A percentile compares a stretch with the other conserved stretches of the same genome.
These are phyloP conservation scores for Paraleonurus japonicus DNA, from an alignment of 257 asterid genomes.

Conservation along the genomic window DNA sequence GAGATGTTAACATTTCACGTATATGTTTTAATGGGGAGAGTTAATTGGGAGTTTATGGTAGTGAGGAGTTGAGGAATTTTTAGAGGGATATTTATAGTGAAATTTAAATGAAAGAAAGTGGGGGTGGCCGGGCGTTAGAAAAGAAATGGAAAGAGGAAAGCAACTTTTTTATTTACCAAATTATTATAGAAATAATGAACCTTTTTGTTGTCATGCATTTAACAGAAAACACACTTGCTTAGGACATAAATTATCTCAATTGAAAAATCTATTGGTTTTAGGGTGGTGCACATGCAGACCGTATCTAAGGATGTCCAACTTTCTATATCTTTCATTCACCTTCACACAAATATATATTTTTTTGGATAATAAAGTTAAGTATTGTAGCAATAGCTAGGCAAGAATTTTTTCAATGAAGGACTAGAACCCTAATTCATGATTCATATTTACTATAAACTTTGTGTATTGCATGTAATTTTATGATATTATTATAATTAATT, in stretches of 20 bases:
- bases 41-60: slow-evolving; percentile 9
- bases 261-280: neutral
- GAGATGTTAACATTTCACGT: too few relatives aligned
- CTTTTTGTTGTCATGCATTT: slow-evolving; percentile 16
- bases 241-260: neutral
- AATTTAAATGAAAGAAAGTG: slow-evolving; percentile 16
- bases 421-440: too few relatives aligned
- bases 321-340: too few relatives aligned
- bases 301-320: neutral
- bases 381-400: too few relatives aligned
- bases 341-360: too few relatives aligned
- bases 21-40: neutral
- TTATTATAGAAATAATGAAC: neutral
- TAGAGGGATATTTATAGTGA: slow-evolving; percentile 32
- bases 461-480: too few relatives aligned
- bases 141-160: slow-evolving; percentile 5
- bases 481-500: too few relatives aligned
- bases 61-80: slow-evolving; percentile 28
- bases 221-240: slow-evolving; percentile 21
- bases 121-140: neutral
- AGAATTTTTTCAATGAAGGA: too few relatives aligned
- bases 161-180: neutral
- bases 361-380: too few relatives aligned
- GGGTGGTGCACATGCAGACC: neutral
- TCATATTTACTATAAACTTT: too few relatives aligned